A percentile compares a stretch with the other conserved stretches of the same genome.
Evolutionary conservation across 768 basidiomycete species (phyloP).

Genomic region (Leucosporidium creatinivorum): DNA sequence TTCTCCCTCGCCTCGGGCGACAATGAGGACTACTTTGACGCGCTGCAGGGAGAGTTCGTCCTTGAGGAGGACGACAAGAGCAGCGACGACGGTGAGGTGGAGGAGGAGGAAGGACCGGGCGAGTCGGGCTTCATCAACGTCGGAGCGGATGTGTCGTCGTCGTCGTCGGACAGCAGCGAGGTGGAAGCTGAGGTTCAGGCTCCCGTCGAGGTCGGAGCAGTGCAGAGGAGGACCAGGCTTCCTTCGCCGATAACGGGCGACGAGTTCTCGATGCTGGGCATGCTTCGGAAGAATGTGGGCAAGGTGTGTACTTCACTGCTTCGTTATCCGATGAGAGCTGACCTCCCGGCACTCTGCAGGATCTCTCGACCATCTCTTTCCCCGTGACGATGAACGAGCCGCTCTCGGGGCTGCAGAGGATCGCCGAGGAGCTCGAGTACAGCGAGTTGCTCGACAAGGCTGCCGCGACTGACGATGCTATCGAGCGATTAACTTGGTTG

Average conservation of each 20-base stretch:
- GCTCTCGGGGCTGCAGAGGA: conserved; percentile 89
- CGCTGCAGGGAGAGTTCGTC: conserved; percentile 27
- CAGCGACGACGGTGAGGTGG: conserved; percentile 6
- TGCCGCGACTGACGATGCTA: conserved; percentile 63
- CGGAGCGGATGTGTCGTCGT: no score
- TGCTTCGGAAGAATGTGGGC: conserved; percentile 37
- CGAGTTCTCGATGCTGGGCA: conserved; percentile 31
- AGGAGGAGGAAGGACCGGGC: conserved; percentile 2
- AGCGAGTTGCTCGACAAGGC: conserved; percentile 60
- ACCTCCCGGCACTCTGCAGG: conserved; percentile 45
- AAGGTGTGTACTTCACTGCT: conserved; percentile 20
- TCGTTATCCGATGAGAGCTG: neutral
- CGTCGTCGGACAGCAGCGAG: neutral
- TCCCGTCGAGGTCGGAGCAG: neutral
- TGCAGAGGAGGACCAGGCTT: conserved; percentile 23
- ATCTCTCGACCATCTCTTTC: conserved; percentile 88
- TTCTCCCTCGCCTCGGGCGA: conserved; percentile 16
- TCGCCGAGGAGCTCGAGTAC: conserved; percentile 70
- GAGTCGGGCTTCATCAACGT: neutral
- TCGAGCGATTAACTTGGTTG: conserved; percentile 77
- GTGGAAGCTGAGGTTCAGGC: neutral
- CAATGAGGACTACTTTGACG: conserved; percentile 8
- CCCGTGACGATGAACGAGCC: conserved; percentile 62
- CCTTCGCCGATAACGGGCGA: conserved; percentile 30
- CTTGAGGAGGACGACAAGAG: conserved; percentile 9